Base-by-base conservation (phyloP, 345 rosid species). In the Hibiscus syriacus region DNA sequence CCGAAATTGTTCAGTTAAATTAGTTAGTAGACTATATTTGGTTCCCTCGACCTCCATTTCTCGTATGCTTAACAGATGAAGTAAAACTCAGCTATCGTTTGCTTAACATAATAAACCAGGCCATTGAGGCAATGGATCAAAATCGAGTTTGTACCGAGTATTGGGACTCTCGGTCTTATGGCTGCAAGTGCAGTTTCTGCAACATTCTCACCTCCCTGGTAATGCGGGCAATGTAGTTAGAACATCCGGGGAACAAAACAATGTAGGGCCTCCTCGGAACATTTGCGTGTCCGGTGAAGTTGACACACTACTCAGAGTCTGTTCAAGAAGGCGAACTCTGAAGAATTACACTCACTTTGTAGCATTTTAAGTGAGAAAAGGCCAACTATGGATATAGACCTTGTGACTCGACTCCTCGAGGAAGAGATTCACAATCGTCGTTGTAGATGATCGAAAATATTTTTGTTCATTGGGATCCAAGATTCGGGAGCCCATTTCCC, bases 111-210 rank as follows among this genome's bases (percentile, higher is more conserved):
- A n/a, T n/a, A 22, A 7, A 65, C 74, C 87, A 95, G 99, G 92
- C 86, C 12, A 75, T 95, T 19, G 99, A 95, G 79, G 96, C 98
- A 63, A 64, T 88, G 87, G 99, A 95, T 52, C 70, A 72, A 50
- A 80, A 81, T 77, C 83, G 99, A 71, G 87, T 92, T 66, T 95
- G 99, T 79, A 80, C 74, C n/a, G 97, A 87, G 45, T 95, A 95
- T 68, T 95, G 98, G 99, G 90, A 87, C 52, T 86, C 88, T n/a
- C 83, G 98, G 72, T 98, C 96, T 34, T 92, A 85, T 81, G 96
- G 64, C 93, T 87, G 41, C 93, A 79, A 72, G 83, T 85, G 67
- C 97, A 88, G 72, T 82, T 85, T 48, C 82, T 82, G 39, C 88
- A 77, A 64, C 81, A 79, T 69, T 61, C 80, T 64, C 84, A 74